A percentile compares a stretch with the other conserved stretches of the same genome.
phyloP scores from a whole-genome alignment of 2,329 filamentous ascomycete species.

The Diplodia corticola region DNA sequence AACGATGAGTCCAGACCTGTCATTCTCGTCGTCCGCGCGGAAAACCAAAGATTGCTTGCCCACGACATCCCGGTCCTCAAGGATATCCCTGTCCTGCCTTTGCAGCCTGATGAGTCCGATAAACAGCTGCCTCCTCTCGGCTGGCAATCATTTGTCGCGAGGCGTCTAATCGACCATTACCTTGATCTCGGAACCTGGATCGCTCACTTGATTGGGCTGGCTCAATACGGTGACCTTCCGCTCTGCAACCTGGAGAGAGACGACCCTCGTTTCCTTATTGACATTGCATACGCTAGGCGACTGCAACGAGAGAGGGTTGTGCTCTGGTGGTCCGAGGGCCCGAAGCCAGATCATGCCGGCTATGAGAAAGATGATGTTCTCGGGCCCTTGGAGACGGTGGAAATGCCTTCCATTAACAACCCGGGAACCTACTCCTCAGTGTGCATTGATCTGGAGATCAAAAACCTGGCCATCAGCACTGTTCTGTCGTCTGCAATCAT shows the following conservation, averaged over 20 bases:
- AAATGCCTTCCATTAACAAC: constrained; percentile 91
- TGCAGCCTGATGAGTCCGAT: constrained; percentile 81
- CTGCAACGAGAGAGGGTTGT: constrained; percentile 91
- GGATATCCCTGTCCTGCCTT: constrained; percentile 78
- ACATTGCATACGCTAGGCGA: constrained; percentile 88
- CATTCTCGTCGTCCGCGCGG: constrained; percentile 87
- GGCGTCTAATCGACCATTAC: constrained; percentile 84
- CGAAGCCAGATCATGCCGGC: constrained; percentile 90
- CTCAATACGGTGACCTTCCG: constrained; percentile 89
- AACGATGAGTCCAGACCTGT: constrained; percentile 79
- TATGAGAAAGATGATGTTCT: constrained; percentile 91
- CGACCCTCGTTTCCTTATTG: constrained; percentile 91
- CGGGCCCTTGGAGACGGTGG: constrained; percentile 78
- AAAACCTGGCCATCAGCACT: constrained; percentile 96
- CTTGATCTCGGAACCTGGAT: constrained; percentile 93
- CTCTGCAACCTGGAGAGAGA: constrained; percentile 94
- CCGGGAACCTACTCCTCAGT: constrained; percentile 93
- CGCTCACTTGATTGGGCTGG: constrained; percentile 79
- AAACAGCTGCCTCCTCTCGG: constrained; percentile 86
- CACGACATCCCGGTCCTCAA: constrained; percentile 82
- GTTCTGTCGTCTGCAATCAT: constrained; percentile 95
- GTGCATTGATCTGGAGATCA: constrained; percentile 90
- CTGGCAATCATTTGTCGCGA: constrained; percentile 89
- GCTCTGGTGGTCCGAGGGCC: constrained; percentile 90
- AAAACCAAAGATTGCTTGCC: constrained; percentile 74